phyloP scores from a whole-genome alignment of 768 basidiomycete species.

The Tylopilus plumbeoviolaceoides region DNA sequence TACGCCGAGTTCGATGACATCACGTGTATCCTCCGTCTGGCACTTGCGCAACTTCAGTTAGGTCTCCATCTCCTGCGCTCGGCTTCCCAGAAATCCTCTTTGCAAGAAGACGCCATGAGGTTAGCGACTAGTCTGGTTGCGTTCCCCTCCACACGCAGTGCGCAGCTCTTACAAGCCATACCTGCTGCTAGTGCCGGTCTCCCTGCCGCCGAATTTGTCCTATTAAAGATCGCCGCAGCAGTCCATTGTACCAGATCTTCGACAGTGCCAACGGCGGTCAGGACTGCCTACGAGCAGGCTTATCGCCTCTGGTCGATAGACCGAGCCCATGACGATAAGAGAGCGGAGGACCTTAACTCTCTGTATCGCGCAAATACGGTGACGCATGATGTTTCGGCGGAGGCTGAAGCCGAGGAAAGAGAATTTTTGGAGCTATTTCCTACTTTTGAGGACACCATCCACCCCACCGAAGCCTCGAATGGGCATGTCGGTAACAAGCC shows the following conservation, averaged over 20 bases:
- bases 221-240: constrained; percentile 45
- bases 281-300: constrained; percentile 60
- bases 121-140: constrained; percentile 38
- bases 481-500: not conserved
- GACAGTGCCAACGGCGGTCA: constrained; percentile 29
- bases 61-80: constrained; percentile 59
- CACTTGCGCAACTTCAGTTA: constrained; percentile 61
- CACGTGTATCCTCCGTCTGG: constrained; percentile 57
- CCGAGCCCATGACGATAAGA: constrained; percentile 61
- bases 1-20: constrained; percentile 77
- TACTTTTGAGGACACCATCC: constrained; percentile 61
- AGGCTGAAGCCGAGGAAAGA: constrained; percentile 73
- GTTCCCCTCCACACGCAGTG: constrained; percentile 53
- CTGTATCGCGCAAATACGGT: constrained; percentile 68
- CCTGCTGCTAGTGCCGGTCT: constrained; percentile 9
- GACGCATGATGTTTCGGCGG: constrained; percentile 52
- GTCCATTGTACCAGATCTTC: constrained; percentile 21
- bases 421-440: constrained; percentile 89
- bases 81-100: constrained; percentile 16
- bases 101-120: constrained; percentile 17
- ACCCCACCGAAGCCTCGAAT: constrained; percentile 12
- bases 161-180: constrained; percentile 32
- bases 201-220: constrained; percentile 26
- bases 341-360: constrained; percentile 59
- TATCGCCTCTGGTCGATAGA: constrained; percentile 84